Evolutionary conservation across 2,329 filamentous ascomycete species (phyloP).

Genomic region (Claviceps capensis): DNA sequence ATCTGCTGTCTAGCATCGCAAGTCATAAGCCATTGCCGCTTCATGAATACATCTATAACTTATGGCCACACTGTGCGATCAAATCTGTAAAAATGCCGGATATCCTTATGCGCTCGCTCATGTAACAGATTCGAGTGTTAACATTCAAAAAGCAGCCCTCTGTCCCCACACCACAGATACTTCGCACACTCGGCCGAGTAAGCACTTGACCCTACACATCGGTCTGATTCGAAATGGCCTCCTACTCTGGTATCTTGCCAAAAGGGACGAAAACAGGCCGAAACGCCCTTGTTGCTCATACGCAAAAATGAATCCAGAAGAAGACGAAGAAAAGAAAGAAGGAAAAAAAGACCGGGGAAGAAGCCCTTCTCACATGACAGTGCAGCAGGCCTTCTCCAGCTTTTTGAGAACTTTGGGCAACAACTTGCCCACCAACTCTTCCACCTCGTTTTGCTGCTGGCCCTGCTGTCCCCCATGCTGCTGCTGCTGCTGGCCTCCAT

Average conservation of each 20-base stretch:
- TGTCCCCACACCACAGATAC: no score
- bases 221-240: background rate
- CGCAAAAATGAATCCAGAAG: background rate
- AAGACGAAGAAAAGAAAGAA: background rate
- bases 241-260: background rate
- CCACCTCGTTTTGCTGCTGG: constrained; percentile 40
- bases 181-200: no score
- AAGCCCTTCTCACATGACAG: constrained; percentile 47
- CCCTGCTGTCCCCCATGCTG: constrained; percentile 24
- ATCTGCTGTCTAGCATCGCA: no score
- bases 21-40: no score
- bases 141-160: no score
- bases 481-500: background rate
- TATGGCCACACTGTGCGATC: no score
- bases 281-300: background rate
- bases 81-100: no score
- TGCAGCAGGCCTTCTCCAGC: constrained; percentile 56
- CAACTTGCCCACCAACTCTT: constrained; percentile 45
- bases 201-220: no score
- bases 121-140: no score
- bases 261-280: background rate
- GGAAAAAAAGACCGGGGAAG: background rate
- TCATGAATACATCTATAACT: no score
- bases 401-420: constrained; percentile 48
- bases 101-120: no score